Percentiles rank a stretch among this genome's conserved stretches.
phyloP scores from a whole-genome alignment of 192 early-diverging fungal genomes.

The Chytriomyces sp. region DNA sequence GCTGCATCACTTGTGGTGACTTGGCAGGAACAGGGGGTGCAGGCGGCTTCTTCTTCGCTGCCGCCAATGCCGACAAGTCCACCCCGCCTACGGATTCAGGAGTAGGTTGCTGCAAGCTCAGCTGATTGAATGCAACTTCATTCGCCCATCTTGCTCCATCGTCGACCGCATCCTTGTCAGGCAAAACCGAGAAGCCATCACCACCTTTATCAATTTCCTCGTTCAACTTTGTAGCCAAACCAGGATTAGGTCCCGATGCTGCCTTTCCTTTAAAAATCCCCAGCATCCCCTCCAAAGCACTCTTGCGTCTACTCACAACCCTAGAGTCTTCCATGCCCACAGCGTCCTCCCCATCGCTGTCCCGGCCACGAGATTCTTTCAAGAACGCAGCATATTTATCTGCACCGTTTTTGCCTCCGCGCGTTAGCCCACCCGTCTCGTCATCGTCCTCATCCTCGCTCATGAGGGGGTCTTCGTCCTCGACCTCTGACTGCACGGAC shows the following conservation, averaged over 20 bases:
- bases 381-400: constrained; percentile 22
- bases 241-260: not conserved
- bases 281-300: not conserved
- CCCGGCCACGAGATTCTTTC: not conserved
- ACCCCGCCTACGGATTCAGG: not conserved
- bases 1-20: not conserved
- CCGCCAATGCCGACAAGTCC: not conserved
- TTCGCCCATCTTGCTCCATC: not conserved
- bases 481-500: not conserved
- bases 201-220: not conserved
- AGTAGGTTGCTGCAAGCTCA: not conserved
- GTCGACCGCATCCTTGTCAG: not conserved
- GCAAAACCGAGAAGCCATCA: not conserved
- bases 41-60: not conserved
- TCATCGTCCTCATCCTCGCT: constrained; percentile 20
- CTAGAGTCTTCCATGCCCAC: not conserved
- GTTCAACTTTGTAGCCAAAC: not conserved
- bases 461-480: not conserved
- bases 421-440: not conserved
- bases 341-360: not conserved
- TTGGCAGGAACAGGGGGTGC: constrained; percentile 10
- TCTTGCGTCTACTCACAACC: not conserved
- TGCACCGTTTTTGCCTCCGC: not conserved
- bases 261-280: not conserved
- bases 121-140: not conserved